These are phyloP conservation scores for Exophiala calicioides DNA, from an alignment of 2,329 filamentous ascomycete genomes.

Conservation along the genomic window DNA sequence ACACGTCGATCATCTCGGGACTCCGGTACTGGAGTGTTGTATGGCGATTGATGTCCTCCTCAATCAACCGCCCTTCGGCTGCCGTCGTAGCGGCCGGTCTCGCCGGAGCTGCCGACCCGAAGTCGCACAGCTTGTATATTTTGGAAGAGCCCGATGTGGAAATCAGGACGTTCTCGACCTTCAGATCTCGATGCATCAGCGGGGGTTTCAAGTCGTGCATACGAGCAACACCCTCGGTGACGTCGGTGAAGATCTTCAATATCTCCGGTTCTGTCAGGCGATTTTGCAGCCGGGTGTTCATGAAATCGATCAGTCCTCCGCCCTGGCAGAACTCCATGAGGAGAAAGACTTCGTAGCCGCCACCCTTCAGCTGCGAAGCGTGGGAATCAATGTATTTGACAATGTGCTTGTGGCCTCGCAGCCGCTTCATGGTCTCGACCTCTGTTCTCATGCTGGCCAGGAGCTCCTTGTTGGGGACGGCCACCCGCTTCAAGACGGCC, in stretches of 20 bases:
- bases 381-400: slow-evolving; percentile 99
- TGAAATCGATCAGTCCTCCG: slow-evolving; percentile 96
- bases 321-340: slow-evolving; percentile 98
- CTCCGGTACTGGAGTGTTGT: slow-evolving; percentile 97
- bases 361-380: slow-evolving; percentile 86
- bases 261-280: slow-evolving; percentile 97
- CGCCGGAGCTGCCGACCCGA: slow-evolving; percentile 85
- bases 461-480: slow-evolving; percentile 92
- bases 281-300: slow-evolving; percentile 97
- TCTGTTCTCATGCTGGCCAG: slow-evolving; percentile 96
- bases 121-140: slow-evolving; percentile 96
- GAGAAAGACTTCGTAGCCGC: slow-evolving; percentile 95
- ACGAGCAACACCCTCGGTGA: slow-evolving; percentile 92
- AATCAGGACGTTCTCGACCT: slow-evolving; percentile 97
- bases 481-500: slow-evolving; percentile 90
- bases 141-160: slow-evolving; percentile 65
- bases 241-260: slow-evolving; percentile 92
- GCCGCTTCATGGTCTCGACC: slow-evolving; percentile 99
- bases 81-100: slow-evolving; percentile 81
- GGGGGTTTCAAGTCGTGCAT: slow-evolving; percentile 99
- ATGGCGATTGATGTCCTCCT: slow-evolving; percentile 95
- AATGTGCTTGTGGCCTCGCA: slow-evolving; percentile 94
- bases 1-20: slow-evolving; percentile 98
- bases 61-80: slow-evolving; percentile 84
- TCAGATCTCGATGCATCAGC: slow-evolving; percentile 88